These are phyloP conservation scores for Pinguiococcus pyrenoidosus DNA, from an alignment of 108 stramenopile genomes.

Conservation along the genomic window DNA sequence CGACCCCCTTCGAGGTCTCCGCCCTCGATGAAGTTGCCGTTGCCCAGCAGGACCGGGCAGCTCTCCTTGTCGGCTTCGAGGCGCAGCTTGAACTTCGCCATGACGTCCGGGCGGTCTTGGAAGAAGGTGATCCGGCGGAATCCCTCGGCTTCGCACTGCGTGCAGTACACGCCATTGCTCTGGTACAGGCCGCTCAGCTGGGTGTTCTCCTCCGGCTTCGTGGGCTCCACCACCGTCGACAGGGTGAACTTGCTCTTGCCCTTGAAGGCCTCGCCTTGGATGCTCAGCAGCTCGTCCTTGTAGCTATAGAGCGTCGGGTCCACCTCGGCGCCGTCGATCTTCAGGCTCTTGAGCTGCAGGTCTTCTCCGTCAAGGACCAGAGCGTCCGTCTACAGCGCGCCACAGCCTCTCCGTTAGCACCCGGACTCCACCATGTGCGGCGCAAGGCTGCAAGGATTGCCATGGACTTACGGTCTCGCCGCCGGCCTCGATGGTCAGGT, in stretches of 20 bases:
- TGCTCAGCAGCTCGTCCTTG: conserved; percentile 46
- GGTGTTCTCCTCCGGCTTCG: conserved; percentile 76
- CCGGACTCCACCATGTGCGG: no score
- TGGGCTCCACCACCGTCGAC: conserved; percentile 50
- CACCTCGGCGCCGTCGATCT: no score
- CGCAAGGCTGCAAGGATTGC: no score
- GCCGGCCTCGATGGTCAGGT: conserved; percentile 2
- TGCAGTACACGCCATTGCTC: conserved; percentile 68
- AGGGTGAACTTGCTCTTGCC: conserved; percentile 19
- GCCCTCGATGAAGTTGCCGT: conserved; percentile 71
- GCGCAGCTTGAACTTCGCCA: conserved; percentile 61
- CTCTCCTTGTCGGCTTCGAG: conserved; percentile 57
- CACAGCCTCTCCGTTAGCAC: no score
- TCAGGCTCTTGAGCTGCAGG: conserved; percentile 15
- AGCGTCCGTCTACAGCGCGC: no score
- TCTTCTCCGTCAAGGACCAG: conserved; percentile 63
- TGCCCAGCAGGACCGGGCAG: conserved; percentile 72
- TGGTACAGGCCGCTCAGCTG: conserved; percentile 71
- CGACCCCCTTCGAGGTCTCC: conserved; percentile 33
- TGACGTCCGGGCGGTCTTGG: conserved; percentile 87
- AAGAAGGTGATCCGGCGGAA: conserved; percentile 80
- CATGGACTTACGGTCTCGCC: background rate
- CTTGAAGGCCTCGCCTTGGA: conserved; percentile 28
- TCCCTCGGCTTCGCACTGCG: conserved; percentile 68
- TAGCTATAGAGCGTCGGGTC: background rate